These are phyloP conservation scores for Rickenella mellea DNA, from an alignment of 768 basidiomycete species.

Conservation along the genomic window DNA sequence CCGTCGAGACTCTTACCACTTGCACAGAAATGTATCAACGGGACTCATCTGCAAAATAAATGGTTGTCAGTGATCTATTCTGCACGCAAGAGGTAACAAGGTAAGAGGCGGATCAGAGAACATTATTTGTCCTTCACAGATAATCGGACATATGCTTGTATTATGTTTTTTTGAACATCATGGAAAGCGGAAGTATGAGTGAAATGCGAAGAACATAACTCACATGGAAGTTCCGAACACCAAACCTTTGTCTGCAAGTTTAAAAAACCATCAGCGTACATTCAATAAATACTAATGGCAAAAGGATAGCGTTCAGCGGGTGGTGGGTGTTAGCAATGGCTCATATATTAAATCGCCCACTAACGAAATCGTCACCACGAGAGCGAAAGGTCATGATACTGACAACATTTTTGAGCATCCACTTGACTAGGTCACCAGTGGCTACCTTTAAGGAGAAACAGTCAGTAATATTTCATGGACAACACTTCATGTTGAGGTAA, in stretches of 20 bases:
- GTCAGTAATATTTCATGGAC: background rate
- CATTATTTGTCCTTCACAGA: constrained; percentile 45
- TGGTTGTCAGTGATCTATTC: background rate
- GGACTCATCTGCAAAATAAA: no score
- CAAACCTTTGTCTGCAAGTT: background rate
- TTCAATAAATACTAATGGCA: background rate
- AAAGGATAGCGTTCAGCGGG: constrained; percentile 25
- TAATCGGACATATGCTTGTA: constrained; percentile 74
- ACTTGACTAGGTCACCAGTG: background rate
- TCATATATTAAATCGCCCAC: constrained; percentile 23
- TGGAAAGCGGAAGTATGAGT: constrained; percentile 17
- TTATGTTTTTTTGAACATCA: constrained; percentile 39
- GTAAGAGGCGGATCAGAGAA: constrained; percentile 9
- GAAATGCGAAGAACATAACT: background rate
- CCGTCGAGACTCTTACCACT: no score
- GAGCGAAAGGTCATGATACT: constrained; percentile 4
- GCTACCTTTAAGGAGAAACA: no score
- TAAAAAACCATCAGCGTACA: background rate
- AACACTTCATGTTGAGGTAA: constrained; percentile 6
- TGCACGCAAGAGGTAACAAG: background rate
- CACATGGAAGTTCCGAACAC: constrained; percentile 3
- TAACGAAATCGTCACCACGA: constrained; percentile 25
- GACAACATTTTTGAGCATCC: constrained; percentile 3
- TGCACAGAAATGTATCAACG: no score
- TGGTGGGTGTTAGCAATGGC: constrained; percentile 32